These are phyloP conservation scores for Claviceps humidiphila DNA, from an alignment of 2,329 filamentous ascomycete species.

Conservation along the genomic window DNA sequence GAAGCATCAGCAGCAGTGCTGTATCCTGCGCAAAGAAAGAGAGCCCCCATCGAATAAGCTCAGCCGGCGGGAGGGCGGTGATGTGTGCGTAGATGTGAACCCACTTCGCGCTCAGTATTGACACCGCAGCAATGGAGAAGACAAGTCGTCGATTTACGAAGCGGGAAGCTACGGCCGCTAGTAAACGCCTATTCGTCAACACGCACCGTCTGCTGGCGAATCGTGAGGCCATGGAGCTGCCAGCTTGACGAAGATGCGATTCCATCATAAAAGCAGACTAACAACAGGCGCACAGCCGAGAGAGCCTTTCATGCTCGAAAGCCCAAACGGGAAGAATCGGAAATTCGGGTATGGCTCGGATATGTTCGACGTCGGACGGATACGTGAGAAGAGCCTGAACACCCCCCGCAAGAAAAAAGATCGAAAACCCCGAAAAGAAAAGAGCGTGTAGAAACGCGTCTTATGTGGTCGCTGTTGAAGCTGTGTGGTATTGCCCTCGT, in stretches of 20 bases:
- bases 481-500: too few species aligned
- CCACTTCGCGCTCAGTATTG: constrained; percentile 18
- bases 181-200: constrained; percentile 6
- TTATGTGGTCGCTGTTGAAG: too few species aligned
- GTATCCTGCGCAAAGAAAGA: constrained; percentile 24
- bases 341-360: too few species aligned
- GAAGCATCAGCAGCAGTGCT: constrained; percentile 17
- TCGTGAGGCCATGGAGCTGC: constrained; percentile 2
- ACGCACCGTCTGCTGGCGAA: constrained; percentile 2
- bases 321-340: background rate
- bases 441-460: too few species aligned
- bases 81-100: constrained; percentile 20
- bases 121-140: constrained; percentile 18
- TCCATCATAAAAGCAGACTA: constrained; percentile 1
- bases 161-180: constrained; percentile 9
- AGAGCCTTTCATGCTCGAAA: constrained; percentile 1
- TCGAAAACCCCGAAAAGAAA: too few species aligned
- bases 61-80: constrained; percentile 16
- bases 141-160: constrained; percentile 18
- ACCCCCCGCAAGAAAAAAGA: too few species aligned
- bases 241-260: background rate
- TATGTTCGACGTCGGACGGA: too few species aligned
- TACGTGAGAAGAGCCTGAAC: too few species aligned
- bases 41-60: constrained; percentile 18
- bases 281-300: background rate